Evolutionary conservation across 805 yeast species (phyloP), one percentile per base, ranked within the genome.

Genomic region (Ogataea paraovalis): DNA sequence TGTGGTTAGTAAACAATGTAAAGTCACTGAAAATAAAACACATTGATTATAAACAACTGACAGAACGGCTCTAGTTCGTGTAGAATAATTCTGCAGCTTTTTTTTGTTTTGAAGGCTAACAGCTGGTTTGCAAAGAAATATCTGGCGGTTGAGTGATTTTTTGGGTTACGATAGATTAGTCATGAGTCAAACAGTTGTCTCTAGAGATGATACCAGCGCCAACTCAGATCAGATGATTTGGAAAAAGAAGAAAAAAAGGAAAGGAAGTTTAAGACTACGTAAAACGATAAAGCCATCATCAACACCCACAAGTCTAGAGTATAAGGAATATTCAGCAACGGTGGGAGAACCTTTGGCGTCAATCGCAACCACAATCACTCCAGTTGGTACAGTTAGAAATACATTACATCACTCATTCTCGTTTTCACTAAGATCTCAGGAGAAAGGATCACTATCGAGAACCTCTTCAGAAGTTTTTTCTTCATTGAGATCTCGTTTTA

Each of bases 261-360:
- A 53, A 25, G 56, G 58, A 16, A 55, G 58, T 33, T 45, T 55
- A 18, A 39, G 51, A 30, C 46, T 55, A 20, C 39, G 39, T 10
- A 22, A 23, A n/a, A 19, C 43, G 16, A 27, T 9, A 9, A 23
- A 12, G 6, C 16, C 34, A 4, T 14, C 34, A 30, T 5, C 16
- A 30, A 14, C 5, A 30, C 16, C 16, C 6, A 30, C 12, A 8
- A 30, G n/a, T 14, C 5, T 30, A 12, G 34, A 30, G 16, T 4
- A 8, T 9, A 14, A 30, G 16, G 34, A 30, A 14, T 30, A 14
- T 14, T 14, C 34, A 30, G 12, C 34, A 30, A 9, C 12, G 14
- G 6, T 30, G 12, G 16, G n/a, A 8, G 16, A 30, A 7, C 16
- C 16, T 10, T 14, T 14, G n/a, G n/a, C 34, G 34, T 30, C 34